These are phyloP conservation scores for Macroventuria anomochaeta DNA, from an alignment of 2,329 filamentous ascomycete genomes.

Conservation along the genomic window DNA sequence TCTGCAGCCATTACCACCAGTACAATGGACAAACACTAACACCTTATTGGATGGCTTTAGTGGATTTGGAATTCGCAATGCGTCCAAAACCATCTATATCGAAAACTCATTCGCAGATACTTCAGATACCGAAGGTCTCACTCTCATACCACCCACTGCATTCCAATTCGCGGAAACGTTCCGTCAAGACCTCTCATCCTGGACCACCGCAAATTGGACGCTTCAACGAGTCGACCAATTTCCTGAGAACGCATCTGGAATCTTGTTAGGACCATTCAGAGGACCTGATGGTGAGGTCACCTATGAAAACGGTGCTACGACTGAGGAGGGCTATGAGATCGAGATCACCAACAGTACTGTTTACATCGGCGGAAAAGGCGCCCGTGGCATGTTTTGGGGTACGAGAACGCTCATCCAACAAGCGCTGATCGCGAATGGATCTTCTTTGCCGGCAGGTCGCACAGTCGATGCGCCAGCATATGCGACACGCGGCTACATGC, in stretches of 20 bases:
- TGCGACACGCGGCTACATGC: constrained; percentile 54
- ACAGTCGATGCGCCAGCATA: constrained; percentile 53
- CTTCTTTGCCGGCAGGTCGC: constrained; percentile 35
- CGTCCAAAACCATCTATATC: constrained; percentile 52
- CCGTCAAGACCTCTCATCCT: constrained; percentile 54
- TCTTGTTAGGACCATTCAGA: constrained; percentile 52
- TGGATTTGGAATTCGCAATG: constrained; percentile 32
- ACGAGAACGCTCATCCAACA: constrained; percentile 56
- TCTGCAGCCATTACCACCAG: constrained; percentile 51
- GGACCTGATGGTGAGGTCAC: constrained; percentile 41
- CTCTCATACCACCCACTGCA: constrained; percentile 59
- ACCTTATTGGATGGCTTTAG: constrained; percentile 9
- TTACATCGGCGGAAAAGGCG: constrained; percentile 52
- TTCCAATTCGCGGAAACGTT: constrained; percentile 59
- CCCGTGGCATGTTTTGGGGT: constrained; percentile 57
- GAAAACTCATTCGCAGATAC: constrained; percentile 47
- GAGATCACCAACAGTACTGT: constrained; percentile 45
- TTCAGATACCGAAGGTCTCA: constrained; percentile 56
- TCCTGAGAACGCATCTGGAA: constrained; percentile 45
- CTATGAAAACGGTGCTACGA: constrained; percentile 57
- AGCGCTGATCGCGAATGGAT: constrained; percentile 46
- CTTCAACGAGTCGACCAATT: constrained; percentile 49
- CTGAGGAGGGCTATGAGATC: constrained; percentile 60
- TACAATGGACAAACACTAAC: constrained; percentile 32
- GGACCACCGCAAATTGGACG: constrained; percentile 49